A percentile compares a stretch with the other conserved stretches of the same genome.
These are phyloP conservation scores for Aspergillus udagawae DNA, from an alignment of 2,329 filamentous ascomycete genomes.

Conservation along the genomic window DNA sequence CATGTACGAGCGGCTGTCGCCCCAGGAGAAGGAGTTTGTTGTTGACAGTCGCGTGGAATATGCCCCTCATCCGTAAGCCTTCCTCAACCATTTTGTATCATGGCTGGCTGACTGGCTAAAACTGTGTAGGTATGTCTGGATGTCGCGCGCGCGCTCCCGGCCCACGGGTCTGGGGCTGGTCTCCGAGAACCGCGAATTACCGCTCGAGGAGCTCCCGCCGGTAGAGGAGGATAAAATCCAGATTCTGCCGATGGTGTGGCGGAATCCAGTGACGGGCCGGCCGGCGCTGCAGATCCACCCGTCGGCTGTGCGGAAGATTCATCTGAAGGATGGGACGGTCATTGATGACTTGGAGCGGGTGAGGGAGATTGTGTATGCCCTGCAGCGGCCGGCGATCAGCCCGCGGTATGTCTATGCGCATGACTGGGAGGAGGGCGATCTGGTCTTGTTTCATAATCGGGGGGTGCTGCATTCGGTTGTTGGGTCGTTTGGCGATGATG, in stretches of 20 bases:
- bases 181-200: slow-evolving; percentile 62
- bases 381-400: slow-evolving; percentile 70
- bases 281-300: slow-evolving; percentile 72
- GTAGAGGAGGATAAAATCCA: slow-evolving; percentile 65
- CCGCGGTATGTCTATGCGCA: slow-evolving; percentile 67
- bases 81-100: no score
- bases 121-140: slow-evolving; percentile 61
- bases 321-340: slow-evolving; percentile 61
- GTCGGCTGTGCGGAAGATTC: slow-evolving; percentile 65
- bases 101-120: not conserved
- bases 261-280: slow-evolving; percentile 66
- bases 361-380: slow-evolving; percentile 64
- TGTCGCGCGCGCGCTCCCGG: slow-evolving; percentile 63
- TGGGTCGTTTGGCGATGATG: slow-evolving; percentile 68
- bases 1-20: slow-evolving; percentile 65
- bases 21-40: slow-evolving; percentile 64
- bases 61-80: slow-evolving; percentile 63
- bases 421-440: slow-evolving; percentile 72
- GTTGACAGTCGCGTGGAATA: slow-evolving; percentile 68
- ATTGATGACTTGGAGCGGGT: slow-evolving; percentile 66
- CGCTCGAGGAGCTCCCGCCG: slow-evolving; percentile 57
- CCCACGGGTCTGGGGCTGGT: slow-evolving; percentile 68
- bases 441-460: slow-evolving; percentile 75
- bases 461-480: slow-evolving; percentile 72
- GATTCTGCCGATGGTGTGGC: slow-evolving; percentile 72